Evolutionary conservation across 2,329 filamentous ascomycete species (phyloP).

Genomic region (Diplocarpon mali): DNA sequence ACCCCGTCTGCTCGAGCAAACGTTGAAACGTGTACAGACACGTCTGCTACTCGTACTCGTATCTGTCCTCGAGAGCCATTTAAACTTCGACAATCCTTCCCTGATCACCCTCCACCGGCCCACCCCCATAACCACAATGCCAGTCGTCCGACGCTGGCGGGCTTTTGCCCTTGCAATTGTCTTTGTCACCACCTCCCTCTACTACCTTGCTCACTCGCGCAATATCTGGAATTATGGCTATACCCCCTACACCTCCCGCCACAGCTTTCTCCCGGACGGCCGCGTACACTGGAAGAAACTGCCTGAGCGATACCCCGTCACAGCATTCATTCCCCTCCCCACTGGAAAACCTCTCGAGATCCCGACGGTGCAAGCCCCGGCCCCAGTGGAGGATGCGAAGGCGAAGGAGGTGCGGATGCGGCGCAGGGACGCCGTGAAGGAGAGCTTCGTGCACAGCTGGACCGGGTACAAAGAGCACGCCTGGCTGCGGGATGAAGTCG

Average conservation of each 20-base stretch:
- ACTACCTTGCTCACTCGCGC: conserved; percentile 18
- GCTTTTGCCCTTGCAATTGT: conserved; percentile 14
- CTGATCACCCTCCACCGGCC: background rate
- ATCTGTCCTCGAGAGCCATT: too few relatives aligned
- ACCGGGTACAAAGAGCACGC: conserved; percentile 68
- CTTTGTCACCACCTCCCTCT: conserved; percentile 17
- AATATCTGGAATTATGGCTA: conserved; percentile 17
- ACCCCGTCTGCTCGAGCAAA: too few relatives aligned
- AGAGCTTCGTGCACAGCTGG: conserved; percentile 46
- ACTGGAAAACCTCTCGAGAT: conserved; percentile 20
- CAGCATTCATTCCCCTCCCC: conserved; percentile 21
- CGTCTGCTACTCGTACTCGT: too few relatives aligned
- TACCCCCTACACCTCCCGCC: conserved; percentile 10
- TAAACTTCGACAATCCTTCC: background rate
- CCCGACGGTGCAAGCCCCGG: conserved; percentile 19
- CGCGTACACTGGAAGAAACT: conserved; percentile 36
- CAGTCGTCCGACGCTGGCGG: conserved; percentile 21
- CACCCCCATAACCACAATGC: conserved; percentile 8
- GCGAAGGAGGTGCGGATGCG: conserved; percentile 17
- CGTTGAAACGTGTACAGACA: too few relatives aligned
- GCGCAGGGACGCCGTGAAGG: conserved; percentile 20
- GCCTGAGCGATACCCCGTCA: conserved; percentile 22
- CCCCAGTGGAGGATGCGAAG: conserved; percentile 16
- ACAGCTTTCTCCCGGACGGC: conserved; percentile 34
- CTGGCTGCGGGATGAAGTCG: conserved; percentile 79